These are phyloP conservation scores for Prosopis cineraria DNA, from an alignment of 306 rosid species.

Conservation along the genomic window DNA sequence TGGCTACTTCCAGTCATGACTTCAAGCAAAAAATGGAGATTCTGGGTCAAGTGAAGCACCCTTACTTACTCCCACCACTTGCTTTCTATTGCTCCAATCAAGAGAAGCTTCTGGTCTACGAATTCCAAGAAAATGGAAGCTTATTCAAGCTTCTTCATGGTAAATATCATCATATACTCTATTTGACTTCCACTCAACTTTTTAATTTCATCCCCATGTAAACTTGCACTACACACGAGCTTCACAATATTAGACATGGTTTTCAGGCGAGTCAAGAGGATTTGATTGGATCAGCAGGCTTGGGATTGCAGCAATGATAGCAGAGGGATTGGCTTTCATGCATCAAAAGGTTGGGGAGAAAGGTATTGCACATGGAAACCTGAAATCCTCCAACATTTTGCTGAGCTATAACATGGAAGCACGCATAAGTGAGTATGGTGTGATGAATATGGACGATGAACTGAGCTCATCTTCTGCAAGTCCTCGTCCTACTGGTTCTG, in stretches of 20 bases:
- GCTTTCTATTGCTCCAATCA: conserved; percentile 74
- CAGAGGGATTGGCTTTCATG: conserved; percentile 78
- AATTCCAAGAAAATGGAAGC: conserved; percentile 73
- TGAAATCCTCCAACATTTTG: conserved; percentile 82
- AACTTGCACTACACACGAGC: not conserved
- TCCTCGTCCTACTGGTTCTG: conserved; percentile 6
- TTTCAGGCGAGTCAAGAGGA: conserved; percentile 55
- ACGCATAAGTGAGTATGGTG: conserved; percentile 77
- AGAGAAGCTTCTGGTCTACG: conserved; percentile 89
- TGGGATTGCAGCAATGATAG: conserved; percentile 50
- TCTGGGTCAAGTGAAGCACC: conserved; percentile 59
- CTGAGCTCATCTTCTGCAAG: conserved; percentile 27
- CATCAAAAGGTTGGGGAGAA: conserved; percentile 58
- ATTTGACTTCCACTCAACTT: not conserved
- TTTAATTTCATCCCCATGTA: not conserved
- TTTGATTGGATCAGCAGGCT: conserved; percentile 78
- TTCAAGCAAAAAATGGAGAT: conserved; percentile 68
- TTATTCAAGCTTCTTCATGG: conserved; percentile 78
- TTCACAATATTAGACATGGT: conserved; percentile 4
- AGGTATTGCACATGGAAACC: conserved; percentile 70
- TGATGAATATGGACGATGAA: conserved; percentile 38
- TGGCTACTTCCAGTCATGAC: conserved; percentile 52
- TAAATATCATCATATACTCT: conserved; percentile 30
- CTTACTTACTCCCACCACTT: conserved; percentile 59
- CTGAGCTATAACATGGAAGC: conserved; percentile 71